Percentiles rank a stretch among this genome's conserved stretches.
Evolutionary conservation across 192 early-diverging fungal genomes (phyloP).

Genomic region (Entomortierella chlamydospora): DNA sequence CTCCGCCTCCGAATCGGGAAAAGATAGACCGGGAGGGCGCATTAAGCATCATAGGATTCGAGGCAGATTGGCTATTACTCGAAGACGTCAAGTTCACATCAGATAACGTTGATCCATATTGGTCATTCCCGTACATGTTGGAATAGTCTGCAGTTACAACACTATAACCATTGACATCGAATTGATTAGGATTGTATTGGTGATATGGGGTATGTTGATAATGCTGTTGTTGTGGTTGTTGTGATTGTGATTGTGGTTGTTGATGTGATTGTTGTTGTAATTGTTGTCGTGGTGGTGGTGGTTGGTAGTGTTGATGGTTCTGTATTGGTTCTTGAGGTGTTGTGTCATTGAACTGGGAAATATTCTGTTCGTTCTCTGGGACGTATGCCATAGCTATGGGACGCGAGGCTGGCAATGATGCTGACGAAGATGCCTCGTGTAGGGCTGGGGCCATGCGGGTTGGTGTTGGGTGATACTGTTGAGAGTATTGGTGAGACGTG

Average conservation of each 20-base stretch:
- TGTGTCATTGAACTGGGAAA: not conserved
- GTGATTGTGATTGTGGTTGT: constrained; percentile 9
- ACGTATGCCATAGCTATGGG: not conserved
- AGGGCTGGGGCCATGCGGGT: not conserved
- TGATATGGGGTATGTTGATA: constrained; percentile 17
- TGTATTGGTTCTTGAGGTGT: no score
- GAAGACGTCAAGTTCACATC: not conserved
- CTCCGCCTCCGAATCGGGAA: constrained; percentile 24
- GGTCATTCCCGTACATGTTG: constrained; percentile 1
- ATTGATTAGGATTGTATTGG: constrained; percentile 10
- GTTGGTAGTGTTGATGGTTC: not conserved
- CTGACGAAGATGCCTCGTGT: not conserved
- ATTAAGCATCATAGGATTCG: constrained; percentile 25
- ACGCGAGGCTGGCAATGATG: not conserved
- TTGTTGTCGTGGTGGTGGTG: constrained; percentile 10
- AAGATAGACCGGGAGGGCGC: constrained; percentile 34
- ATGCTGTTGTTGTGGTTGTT: constrained; percentile 12
- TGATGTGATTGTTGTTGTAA: constrained; percentile 12
- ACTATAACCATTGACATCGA: constrained; percentile 26
- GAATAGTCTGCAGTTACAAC: constrained; percentile 9
- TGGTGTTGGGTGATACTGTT: not conserved
- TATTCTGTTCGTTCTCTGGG: not conserved
- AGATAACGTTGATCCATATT: not conserved
- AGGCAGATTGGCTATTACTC: not conserved
- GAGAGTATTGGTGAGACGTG: not conserved